Evolutionary conservation across 23 red algal species (phyloP).

Genomic region (Cyanidioschyzon merolae): DNA sequence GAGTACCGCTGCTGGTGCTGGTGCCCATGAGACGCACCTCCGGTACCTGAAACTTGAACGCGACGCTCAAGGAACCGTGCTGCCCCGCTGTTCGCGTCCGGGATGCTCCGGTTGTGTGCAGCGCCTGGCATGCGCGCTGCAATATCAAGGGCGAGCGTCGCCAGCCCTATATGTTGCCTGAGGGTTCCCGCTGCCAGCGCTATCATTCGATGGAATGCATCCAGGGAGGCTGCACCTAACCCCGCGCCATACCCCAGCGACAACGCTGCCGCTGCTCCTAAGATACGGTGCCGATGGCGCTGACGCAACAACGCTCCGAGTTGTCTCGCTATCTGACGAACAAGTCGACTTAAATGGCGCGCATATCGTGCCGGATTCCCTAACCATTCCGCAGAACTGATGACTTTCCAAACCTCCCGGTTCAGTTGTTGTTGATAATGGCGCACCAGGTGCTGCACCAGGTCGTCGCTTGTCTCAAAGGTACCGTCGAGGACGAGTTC

Average conservation of each 20-base stretch:
- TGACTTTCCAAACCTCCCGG: neutral
- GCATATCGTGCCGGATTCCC: conserved; percentile 7
- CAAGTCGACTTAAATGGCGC: neutral
- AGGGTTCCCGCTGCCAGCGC: no score
- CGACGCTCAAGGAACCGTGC: no score
- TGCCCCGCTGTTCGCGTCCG: no score
- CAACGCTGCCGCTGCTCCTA: neutral
- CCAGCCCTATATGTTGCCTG: no score
- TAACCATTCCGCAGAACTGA: neutral
- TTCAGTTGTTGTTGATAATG: neutral
- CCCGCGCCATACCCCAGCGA: neutral
- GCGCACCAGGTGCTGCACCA: neutral
- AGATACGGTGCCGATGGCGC: neutral
- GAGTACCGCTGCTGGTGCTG: no score
- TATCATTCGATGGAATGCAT: neutral
- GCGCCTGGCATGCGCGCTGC: no score
- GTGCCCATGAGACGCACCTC: no score
- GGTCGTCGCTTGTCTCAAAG: neutral
- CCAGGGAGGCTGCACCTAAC: neutral
- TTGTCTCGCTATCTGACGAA: neutral
- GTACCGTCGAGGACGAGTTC: neutral
- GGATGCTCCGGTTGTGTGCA: no score
- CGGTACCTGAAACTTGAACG: no score
- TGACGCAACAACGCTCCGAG: neutral
- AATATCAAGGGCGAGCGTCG: no score